Percentiles rank a stretch among this genome's conserved stretches.
phyloP scores from a whole-genome alignment of 2,329 filamentous ascomycete species.

The Fusarium incarnatum region DNA sequence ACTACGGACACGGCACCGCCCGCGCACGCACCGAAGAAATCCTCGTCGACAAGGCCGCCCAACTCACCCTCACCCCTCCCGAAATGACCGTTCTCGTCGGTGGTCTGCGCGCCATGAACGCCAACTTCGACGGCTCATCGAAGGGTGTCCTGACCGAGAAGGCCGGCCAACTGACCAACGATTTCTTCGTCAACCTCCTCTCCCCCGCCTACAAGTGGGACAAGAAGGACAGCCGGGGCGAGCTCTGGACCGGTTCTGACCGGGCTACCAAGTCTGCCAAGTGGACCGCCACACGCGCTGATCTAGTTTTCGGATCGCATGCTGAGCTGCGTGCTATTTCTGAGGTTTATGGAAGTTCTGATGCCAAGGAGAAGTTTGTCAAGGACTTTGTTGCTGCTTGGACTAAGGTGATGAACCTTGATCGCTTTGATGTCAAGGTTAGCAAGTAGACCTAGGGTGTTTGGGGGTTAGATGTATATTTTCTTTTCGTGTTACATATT shows the following conservation, averaged over 20 bases:
- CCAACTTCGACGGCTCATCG: constrained; percentile 77
- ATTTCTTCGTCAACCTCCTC: constrained; percentile 85
- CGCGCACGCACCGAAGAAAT: constrained; percentile 75
- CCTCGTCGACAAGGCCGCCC: constrained; percentile 77
- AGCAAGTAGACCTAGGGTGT: not conserved
- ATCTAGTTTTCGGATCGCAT: constrained; percentile 79
- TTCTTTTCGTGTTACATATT: not conserved
- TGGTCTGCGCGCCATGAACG: constrained; percentile 75
- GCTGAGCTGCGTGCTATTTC: constrained; percentile 77
- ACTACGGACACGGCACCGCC: constrained; percentile 73
- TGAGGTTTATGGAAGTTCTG: constrained; percentile 74
- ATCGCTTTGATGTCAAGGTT: constrained; percentile 70
- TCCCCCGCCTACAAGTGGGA: constrained; percentile 74
- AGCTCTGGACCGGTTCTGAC: constrained; percentile 73
- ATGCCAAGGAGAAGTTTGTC: constrained; percentile 72
- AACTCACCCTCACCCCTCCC: constrained; percentile 76
- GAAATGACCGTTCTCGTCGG: constrained; percentile 78
- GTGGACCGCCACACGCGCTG: constrained; percentile 76
- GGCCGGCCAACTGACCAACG: constrained; percentile 78
- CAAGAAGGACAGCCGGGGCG: constrained; percentile 57
- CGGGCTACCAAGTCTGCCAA: constrained; percentile 73
- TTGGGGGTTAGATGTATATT: not conserved
- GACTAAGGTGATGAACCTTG: constrained; percentile 80
- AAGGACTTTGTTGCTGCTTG: constrained; percentile 78
- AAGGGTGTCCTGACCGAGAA: constrained; percentile 75